Conservation (phyloP, 2,329 filamentous ascomycete species). For the Cladorrhinum sp. region DNA sequence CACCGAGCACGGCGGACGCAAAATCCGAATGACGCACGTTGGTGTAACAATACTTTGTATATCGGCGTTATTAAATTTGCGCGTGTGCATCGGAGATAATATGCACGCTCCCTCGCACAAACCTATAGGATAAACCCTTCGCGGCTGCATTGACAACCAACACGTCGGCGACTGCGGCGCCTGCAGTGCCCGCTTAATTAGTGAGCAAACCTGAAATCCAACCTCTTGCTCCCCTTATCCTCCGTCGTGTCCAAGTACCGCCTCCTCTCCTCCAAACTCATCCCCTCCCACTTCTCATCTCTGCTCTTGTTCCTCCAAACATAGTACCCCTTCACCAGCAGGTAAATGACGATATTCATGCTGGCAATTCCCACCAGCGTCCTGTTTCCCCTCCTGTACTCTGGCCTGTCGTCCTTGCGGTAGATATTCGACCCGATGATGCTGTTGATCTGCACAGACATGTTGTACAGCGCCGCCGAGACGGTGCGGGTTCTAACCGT, state of each 20-base stretch:
- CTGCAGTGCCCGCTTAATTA: no score
- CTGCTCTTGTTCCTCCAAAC: constrained; percentile 45
- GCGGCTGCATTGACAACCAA: no score
- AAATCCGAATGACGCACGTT: no score
- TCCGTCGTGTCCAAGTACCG: constrained; percentile 47
- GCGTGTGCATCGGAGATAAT: no score
- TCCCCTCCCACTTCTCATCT: constrained; percentile 41
- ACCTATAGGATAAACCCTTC: no score
- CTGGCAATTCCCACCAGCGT: constrained; percentile 46
- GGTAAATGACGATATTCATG: constrained; percentile 47
- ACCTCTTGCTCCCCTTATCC: constrained; percentile 53
- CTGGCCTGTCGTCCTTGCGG: constrained; percentile 51
- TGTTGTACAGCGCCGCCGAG: constrained; percentile 49
- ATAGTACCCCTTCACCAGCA: constrained; percentile 45
- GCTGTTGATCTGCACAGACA: constrained; percentile 43
- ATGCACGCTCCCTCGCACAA: no score
- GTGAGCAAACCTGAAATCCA: constrained; percentile 53
- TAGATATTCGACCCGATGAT: constrained; percentile 51
- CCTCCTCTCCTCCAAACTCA: constrained; percentile 45
- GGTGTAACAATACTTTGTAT: no score
- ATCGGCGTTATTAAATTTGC: no score
- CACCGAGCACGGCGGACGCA: no score
- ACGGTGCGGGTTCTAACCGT: constrained; percentile 47
- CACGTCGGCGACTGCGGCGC: no score
- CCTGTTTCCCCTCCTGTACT: constrained; percentile 50